phyloP scores from a whole-genome alignment of 2,329 filamentous ascomycete genomes.

The Talaromyces sp. region DNA sequence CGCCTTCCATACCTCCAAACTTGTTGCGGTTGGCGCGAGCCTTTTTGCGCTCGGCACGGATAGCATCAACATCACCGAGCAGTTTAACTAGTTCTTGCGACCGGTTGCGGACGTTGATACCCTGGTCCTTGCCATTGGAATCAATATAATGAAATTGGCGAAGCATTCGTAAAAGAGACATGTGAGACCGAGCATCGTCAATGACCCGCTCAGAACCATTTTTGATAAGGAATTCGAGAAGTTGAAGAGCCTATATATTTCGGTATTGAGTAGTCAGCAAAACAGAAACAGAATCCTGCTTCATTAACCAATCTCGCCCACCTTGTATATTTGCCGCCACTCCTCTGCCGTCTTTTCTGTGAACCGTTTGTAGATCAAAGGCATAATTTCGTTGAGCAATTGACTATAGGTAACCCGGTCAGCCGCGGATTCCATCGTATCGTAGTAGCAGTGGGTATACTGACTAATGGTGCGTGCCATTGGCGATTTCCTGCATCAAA shows the following conservation, averaged over 20 bases:
- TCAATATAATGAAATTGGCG: slow-evolving; percentile 98
- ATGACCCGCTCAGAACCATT: slow-evolving; percentile 96
- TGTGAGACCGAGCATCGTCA: slow-evolving; percentile 90
- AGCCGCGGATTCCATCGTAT: slow-evolving; percentile 13
- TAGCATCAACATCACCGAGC: slow-evolving; percentile 63
- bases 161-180: slow-evolving; percentile 95
- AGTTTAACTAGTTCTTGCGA: slow-evolving; percentile 94
- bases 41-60: slow-evolving; percentile 70
- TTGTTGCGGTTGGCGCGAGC: slow-evolving; percentile 85
- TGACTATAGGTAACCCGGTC: slow-evolving; percentile 57
- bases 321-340: slow-evolving; percentile 99
- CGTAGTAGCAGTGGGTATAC: slow-evolving; percentile 28
- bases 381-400: slow-evolving; percentile 98
- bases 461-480: slow-evolving; percentile 96
- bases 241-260: slow-evolving; percentile 62
- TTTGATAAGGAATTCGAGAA: slow-evolving; percentile 96
- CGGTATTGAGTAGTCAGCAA: not conserved
- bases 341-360: slow-evolving; percentile 97
- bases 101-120: slow-evolving; percentile 92
- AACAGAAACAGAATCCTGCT: not conserved
- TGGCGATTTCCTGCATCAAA: slow-evolving; percentile 96
- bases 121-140: slow-evolving; percentile 94
- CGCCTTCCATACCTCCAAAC: slow-evolving; percentile 87
- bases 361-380: slow-evolving; percentile 98
- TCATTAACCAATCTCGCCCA: slow-evolving; percentile 25